Conservation (phyloP, 2,329 filamentous ascomycete species). For the Ceratocystiopsis sp. region DNA sequence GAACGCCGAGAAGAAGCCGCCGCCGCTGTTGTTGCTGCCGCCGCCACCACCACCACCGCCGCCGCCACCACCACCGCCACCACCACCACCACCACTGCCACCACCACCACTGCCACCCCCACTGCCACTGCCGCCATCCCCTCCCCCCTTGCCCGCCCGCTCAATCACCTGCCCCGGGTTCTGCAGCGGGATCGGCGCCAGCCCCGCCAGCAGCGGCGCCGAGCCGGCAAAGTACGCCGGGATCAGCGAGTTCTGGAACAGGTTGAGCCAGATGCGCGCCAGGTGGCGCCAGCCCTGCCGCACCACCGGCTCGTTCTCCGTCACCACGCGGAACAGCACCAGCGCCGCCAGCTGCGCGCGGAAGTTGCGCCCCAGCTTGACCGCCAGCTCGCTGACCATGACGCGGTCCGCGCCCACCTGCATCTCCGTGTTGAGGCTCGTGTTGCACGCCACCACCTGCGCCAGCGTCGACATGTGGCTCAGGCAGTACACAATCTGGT, state of each 20-base stretch:
- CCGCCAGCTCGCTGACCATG: constrained; percentile 96
- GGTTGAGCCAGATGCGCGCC: constrained; percentile 80
- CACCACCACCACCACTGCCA: no score
- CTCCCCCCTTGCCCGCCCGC: constrained; percentile 54
- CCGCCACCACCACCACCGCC: no score
- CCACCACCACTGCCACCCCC: no score
- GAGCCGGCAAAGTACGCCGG: constrained; percentile 51
- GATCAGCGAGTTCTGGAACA: constrained; percentile 90
- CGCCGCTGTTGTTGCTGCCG: constrained; percentile 34
- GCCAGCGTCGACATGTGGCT: constrained; percentile 82
- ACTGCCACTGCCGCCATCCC: no score
- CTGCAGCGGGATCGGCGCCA: constrained; percentile 75
- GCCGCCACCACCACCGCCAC: no score
- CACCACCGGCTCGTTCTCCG: constrained; percentile 65
- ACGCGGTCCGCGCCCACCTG: constrained; percentile 82
- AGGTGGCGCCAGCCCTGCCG: constrained; percentile 67
- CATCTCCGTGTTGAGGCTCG: constrained; percentile 83
- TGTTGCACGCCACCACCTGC: constrained; percentile 48
- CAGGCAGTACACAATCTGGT: constrained; percentile 82
- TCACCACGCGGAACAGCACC: constrained; percentile 85
- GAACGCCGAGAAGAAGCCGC: constrained; percentile 81
- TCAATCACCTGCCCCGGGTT: constrained; percentile 87
- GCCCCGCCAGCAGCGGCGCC: constrained; percentile 32
- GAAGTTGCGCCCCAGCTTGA: constrained; percentile 87
- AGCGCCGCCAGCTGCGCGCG: constrained; percentile 85